phyloP scores from a whole-genome alignment of 306 rosid genomes.

The Prosopis cineraria region DNA sequence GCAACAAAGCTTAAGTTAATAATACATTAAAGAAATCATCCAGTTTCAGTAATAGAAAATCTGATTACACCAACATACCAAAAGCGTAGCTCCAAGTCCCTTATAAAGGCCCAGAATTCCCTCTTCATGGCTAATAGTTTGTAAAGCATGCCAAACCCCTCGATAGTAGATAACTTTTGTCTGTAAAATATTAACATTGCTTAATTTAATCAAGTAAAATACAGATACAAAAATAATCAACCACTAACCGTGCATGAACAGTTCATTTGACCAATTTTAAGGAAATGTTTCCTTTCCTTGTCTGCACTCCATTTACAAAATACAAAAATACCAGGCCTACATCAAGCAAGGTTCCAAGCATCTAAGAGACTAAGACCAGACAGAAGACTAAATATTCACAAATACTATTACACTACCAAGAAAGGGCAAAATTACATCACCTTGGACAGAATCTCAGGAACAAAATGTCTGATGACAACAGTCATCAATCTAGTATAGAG shows the following conservation, averaged over 20 bases:
- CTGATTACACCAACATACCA: constrained; percentile 58
- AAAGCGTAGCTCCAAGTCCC: constrained; percentile 95
- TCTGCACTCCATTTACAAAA: constrained; percentile 17
- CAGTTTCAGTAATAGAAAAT: constrained; percentile 17
- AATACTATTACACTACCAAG: background rate
- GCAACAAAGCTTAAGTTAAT: constrained; percentile 26
- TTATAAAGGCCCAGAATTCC: constrained; percentile 86
- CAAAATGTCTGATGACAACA: background rate
- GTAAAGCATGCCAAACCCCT: constrained; percentile 81
- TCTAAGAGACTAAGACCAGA: constrained; percentile 6
- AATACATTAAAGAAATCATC: constrained; percentile 14
- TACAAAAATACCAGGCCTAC: background rate
- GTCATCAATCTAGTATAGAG: background rate
- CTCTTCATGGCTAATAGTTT: constrained; percentile 77
- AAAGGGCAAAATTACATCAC: background rate
- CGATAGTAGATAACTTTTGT: constrained; percentile 72
- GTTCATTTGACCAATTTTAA: background rate
- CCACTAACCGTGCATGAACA: background rate
- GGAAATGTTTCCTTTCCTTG: background rate
- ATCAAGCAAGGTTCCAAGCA: background rate
- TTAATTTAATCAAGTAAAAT: background rate
- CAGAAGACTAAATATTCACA: constrained; percentile 5
- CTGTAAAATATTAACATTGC: constrained; percentile 55
- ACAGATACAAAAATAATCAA: background rate
- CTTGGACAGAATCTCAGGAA: background rate